phyloP scores from a whole-genome alignment of 768 basidiomycete genomes.

The Pleurotus salmoneostramineus region DNA sequence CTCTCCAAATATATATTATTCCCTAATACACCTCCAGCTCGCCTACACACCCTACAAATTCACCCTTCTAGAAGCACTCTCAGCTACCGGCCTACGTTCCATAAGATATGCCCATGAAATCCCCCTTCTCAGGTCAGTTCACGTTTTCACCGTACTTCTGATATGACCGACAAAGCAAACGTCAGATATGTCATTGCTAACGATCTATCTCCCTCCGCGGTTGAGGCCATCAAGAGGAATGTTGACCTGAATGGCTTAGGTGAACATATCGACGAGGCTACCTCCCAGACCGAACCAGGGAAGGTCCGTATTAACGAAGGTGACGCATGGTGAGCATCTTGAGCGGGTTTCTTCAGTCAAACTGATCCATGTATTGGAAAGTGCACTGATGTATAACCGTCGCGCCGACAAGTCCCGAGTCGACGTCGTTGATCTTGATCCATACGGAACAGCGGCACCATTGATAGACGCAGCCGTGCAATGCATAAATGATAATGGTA shows the following conservation, averaged over 20 bases:
- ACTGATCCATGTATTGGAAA: constrained; percentile 21
- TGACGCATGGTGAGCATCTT: constrained; percentile 73
- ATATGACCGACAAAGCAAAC: constrained; percentile 3
- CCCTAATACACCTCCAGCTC: constrained; percentile 5
- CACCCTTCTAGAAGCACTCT: constrained; percentile 87
- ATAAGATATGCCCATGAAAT: constrained; percentile 99
- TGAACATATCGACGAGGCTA: constrained; percentile 16
- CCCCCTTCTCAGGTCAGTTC: constrained; percentile 74
- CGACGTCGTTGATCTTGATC: constrained; percentile 96
- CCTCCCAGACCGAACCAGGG: constrained; percentile 1
- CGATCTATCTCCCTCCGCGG: constrained; percentile 81
- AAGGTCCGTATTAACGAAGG: constrained; percentile 86
- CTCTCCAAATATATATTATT: neutral
- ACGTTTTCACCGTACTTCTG: neutral
- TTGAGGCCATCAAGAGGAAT: constrained; percentile 83
- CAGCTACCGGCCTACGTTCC: constrained; percentile 92
- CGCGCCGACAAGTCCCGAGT: constrained; percentile 70
- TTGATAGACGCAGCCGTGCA: constrained; percentile 96
- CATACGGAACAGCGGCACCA: constrained; percentile 95
- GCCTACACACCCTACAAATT: constrained; percentile 63
- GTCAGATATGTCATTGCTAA: constrained; percentile 90
- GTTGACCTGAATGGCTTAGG: constrained; percentile 76
- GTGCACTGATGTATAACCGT: constrained; percentile 88
- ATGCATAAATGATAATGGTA: constrained; percentile 82
- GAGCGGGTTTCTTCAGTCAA: neutral